phyloP scores from a whole-genome alignment of 2,329 filamentous ascomycete species.

The Byssochlamys sp. region DNA sequence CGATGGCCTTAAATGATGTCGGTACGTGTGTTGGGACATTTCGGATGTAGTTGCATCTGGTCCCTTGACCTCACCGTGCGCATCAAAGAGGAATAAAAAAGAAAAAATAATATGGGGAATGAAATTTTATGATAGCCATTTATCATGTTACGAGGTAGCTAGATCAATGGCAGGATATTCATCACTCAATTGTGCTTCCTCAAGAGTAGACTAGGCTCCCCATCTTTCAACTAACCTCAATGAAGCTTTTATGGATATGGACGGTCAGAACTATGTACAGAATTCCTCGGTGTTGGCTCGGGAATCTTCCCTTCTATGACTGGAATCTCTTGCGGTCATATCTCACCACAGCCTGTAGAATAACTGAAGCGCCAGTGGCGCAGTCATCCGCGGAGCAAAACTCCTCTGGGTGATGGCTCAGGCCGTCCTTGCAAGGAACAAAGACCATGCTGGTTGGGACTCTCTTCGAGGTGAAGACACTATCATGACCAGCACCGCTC shows the following conservation, averaged over 20 bases:
- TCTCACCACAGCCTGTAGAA: constrained; percentile 14
- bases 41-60: neutral
- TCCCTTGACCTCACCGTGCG: constrained; percentile 10
- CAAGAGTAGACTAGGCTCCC: neutral
- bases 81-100: constrained; percentile 14
- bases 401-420: constrained; percentile 56
- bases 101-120: constrained; percentile 11
- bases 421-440: constrained; percentile 52
- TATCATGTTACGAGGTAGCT: constrained; percentile 19
- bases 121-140: constrained; percentile 16
- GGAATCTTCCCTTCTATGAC: neutral
- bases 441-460: constrained; percentile 60
- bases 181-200: constrained; percentile 12
- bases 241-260: neutral
- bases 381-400: constrained; percentile 54
- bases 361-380: constrained; percentile 28
- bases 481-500: constrained; percentile 58
- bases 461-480: constrained; percentile 50
- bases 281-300: neutral
- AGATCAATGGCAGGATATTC: constrained; percentile 23
- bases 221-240: neutral
- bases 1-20: constrained; percentile 18
- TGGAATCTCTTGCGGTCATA: constrained; percentile 11
- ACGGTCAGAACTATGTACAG: neutral
- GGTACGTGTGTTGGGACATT: constrained; percentile 17